Evolutionary conservation across 2,329 filamentous ascomycete genomes (phyloP), one percentile per base, ranked within the genome.

Genomic region (Trichophaea hybrida): DNA sequence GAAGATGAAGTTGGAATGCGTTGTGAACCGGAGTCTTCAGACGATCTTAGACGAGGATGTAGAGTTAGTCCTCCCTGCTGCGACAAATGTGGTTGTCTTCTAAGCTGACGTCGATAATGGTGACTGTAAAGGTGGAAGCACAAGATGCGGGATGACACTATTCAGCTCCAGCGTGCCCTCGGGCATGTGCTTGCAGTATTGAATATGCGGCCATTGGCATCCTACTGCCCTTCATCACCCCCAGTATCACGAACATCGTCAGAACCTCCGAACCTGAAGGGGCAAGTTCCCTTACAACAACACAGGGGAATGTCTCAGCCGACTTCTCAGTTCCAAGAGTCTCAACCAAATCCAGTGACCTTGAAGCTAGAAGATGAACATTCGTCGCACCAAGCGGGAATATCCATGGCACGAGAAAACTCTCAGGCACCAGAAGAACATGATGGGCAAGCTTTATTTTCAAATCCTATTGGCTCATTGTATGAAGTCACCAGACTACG

Each of bases 1-100:
- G 35, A 75, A 75, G 44, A 74, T 76, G 31, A 75, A 75, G 7
- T 71, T 79, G 44, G 74, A 75, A 61, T 80, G 77, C 65, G 71
- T 78, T 6, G 75, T 79, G 37, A 79, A 80, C 65, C 77, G 78
- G 68, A 79, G 77, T 66, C 74, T 78, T 17, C 78, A 80, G 66
- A 77, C 76, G 58, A 75, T 80, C 48, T 72, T 79, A 17, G 76
- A 79, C 51, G 76, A 77, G 55, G 77, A 78, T 69, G 73, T 75
- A 63, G 71, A 75, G 73, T 78, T 71, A 71, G 74, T 72, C 35
- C 49, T 34, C 17, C 31, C 57, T 15, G 46, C 24, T 56, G 44
- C 54, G 46, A 49, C 50, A 56, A n/a, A 58, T 53, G 59, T 65
- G 6, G 62, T 51, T 57, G 50, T 15, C 17, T 57, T 6, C 7